Evolutionary conservation across 2,329 filamentous ascomycete genomes (phyloP).

Genomic region (Stylonectria norvegica): DNA sequence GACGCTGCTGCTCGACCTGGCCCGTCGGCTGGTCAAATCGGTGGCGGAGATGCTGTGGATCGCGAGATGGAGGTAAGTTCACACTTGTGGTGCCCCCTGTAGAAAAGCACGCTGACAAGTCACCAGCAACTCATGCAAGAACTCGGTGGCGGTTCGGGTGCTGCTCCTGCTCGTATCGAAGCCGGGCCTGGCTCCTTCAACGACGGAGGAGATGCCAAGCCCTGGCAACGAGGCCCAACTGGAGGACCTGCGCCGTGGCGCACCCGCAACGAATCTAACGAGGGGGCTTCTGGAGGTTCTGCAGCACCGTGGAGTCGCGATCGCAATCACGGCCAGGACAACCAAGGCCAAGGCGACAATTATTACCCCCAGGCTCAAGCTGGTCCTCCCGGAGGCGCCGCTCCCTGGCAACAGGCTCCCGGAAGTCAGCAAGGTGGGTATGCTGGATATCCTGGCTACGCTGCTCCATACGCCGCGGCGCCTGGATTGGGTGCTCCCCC

Average conservation of each 20-base stretch:
- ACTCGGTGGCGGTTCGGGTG: slow-evolving; percentile 66
- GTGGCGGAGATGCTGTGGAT: slow-evolving; percentile 79
- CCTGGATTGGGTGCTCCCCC: slow-evolving; percentile 45
- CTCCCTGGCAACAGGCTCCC: slow-evolving; percentile 52
- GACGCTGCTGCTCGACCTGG: too few relatives aligned
- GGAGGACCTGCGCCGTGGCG: slow-evolving; percentile 83
- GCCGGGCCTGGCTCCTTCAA: slow-evolving; percentile 63
- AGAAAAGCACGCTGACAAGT: slow-evolving; percentile 42
- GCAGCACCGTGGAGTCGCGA: slow-evolving; percentile 63
- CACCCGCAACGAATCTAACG: slow-evolving; percentile 50
- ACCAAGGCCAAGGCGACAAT: slow-evolving; percentile 24
- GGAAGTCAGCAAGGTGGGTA: slow-evolving; percentile 57
- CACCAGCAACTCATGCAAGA: slow-evolving; percentile 92
- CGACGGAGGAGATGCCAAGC: slow-evolving; percentile 65
- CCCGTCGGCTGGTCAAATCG: slow-evolving; percentile 60
- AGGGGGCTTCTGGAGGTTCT: slow-evolving; percentile 42
- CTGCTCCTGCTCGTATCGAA: slow-evolving; percentile 77
- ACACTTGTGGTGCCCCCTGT: too few relatives aligned
- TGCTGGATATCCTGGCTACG: slow-evolving; percentile 46
- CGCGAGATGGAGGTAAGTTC: slow-evolving; percentile 85
- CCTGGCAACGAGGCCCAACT: slow-evolving; percentile 84
- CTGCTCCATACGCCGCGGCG: slow-evolving; percentile 47
- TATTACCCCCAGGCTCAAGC: slow-evolving; percentile 31
- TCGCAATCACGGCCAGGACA: slow-evolving; percentile 47
- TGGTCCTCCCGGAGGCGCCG: slow-evolving; percentile 26